These are phyloP conservation scores for Galeopsis tetrahit DNA, from an alignment of 257 asterid species.

Conservation along the genomic window DNA sequence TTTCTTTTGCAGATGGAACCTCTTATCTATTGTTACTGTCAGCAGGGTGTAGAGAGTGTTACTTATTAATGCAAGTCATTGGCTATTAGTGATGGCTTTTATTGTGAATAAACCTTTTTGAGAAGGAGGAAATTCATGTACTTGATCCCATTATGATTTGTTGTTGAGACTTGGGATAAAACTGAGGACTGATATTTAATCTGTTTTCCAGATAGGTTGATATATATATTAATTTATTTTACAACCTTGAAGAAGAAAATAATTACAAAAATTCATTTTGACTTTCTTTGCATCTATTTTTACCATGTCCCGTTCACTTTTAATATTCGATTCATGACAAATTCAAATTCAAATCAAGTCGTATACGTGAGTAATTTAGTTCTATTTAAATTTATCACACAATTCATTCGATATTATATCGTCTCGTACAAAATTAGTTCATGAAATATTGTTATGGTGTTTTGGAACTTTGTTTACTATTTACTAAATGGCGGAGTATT, in stretches of 20 bases:
- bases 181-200: neutral
- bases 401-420: too few species aligned
- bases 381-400: too few species aligned
- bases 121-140: neutral
- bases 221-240: neutral
- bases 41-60: conserved; percentile 24
- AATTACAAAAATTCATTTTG: neutral
- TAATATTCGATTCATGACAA: neutral
- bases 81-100: conserved; percentile 51
- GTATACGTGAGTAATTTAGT: too few species aligned
- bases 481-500: too few species aligned
- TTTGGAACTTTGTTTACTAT: too few species aligned
- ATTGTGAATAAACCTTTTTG: conserved; percentile 29
- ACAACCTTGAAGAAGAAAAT: neutral
- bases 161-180: neutral
- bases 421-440: too few species aligned
- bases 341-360: too few species aligned
- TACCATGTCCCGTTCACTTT: neutral
- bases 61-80: conserved; percentile 18
- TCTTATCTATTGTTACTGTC: conserved; percentile 23
- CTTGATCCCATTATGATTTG: neutral
- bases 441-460: too few species aligned
- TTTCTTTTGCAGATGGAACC: conserved; percentile 30
- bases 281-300: neutral
- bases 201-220: neutral